Evolutionary conservation across 495 filamentous ascomycete species (phyloP).

Genomic region (Penicillium flavigenum): DNA sequence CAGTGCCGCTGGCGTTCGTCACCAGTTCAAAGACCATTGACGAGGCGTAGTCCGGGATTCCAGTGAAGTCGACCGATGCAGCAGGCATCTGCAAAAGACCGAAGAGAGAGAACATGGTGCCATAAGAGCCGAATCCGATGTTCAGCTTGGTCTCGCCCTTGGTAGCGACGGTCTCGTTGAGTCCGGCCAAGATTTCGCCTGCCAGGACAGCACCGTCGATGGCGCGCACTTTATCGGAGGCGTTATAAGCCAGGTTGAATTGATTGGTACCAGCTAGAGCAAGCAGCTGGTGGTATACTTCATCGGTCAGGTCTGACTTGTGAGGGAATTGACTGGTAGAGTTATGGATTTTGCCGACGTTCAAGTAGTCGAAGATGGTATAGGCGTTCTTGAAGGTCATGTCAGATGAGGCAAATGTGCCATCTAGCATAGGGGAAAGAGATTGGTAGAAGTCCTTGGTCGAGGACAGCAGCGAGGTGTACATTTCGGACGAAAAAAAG

Average conservation of each 20-base stretch:
- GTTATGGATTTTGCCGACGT: constrained; percentile 57
- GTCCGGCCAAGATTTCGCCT: constrained; percentile 39
- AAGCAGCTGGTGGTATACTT: constrained; percentile 39
- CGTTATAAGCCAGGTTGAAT: constrained; percentile 53
- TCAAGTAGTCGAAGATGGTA: constrained; percentile 57
- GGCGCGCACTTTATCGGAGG: constrained; percentile 46
- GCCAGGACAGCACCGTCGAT: constrained; percentile 51
- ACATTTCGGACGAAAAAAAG: constrained; percentile 65
- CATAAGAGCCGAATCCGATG: constrained; percentile 51
- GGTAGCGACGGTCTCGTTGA: constrained; percentile 45
- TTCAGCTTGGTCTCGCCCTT: constrained; percentile 37
- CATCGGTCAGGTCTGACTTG: constrained; percentile 33
- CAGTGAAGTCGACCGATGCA: constrained; percentile 42
- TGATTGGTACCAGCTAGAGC: constrained; percentile 51
- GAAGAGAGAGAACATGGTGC: constrained; percentile 49
- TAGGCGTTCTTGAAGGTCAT: constrained; percentile 73
- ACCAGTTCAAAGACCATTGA: constrained; percentile 53
- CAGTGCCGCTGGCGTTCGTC: constrained; percentile 38
- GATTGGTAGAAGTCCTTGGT: constrained; percentile 65
- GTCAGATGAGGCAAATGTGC: constrained; percentile 50
- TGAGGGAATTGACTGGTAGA: constrained; percentile 35
- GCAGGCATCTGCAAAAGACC: constrained; percentile 45
- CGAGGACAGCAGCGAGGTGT: constrained; percentile 48
- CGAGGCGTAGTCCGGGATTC: constrained; percentile 52
- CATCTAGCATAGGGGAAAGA: constrained; percentile 60